Percentiles rank a stretch among this genome's conserved stretches.
Evolutionary conservation across 2,329 filamentous ascomycete genomes (phyloP).

Genomic region (Paraphoma sp.): DNA sequence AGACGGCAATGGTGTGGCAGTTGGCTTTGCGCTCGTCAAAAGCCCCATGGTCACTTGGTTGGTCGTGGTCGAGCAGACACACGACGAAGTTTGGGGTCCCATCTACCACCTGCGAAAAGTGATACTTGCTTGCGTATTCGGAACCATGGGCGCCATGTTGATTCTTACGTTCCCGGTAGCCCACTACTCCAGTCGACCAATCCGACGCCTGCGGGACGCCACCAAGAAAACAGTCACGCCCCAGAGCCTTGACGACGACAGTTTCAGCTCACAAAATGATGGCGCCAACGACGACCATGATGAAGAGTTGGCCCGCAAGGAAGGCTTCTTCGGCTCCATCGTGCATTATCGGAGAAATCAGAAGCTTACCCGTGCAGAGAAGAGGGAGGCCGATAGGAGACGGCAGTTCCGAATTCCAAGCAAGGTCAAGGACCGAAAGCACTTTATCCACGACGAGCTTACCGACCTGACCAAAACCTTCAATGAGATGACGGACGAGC

Average conservation of each 20-base stretch:
- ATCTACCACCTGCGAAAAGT: constrained; percentile 79
- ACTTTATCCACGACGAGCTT: constrained; percentile 80
- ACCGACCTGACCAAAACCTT: constrained; percentile 86
- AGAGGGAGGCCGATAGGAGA: constrained; percentile 49
- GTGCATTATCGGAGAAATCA: constrained; percentile 41
- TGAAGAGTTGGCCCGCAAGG: constrained; percentile 54
- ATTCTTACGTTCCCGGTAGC: constrained; percentile 78
- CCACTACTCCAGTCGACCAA: constrained; percentile 81
- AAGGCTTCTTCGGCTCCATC: constrained; percentile 53
- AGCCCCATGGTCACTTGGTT: constrained; percentile 80
- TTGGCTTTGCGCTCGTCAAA: constrained; percentile 78
- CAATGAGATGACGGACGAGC: constrained; percentile 92
- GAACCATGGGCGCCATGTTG: constrained; percentile 75
- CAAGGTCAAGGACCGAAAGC: constrained; percentile 77
- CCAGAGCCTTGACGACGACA: constrained; percentile 60
- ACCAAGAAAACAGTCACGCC: constrained; percentile 76
- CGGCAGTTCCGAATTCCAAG: constrained; percentile 82
- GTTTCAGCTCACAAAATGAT: constrained; percentile 45
- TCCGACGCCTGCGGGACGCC: constrained; percentile 75
- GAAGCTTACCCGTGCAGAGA: constrained; percentile 44
- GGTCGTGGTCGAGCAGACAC: constrained; percentile 78
- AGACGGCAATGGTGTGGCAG: constrained; percentile 70
- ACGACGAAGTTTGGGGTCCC: constrained; percentile 75
- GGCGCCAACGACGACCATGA: constrained; percentile 55
- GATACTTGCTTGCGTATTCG: constrained; percentile 83